Base-by-base conservation (phyloP, 228 moss, liverwort and hornwort genomes). In the Sphagnum fallax region DNA sequence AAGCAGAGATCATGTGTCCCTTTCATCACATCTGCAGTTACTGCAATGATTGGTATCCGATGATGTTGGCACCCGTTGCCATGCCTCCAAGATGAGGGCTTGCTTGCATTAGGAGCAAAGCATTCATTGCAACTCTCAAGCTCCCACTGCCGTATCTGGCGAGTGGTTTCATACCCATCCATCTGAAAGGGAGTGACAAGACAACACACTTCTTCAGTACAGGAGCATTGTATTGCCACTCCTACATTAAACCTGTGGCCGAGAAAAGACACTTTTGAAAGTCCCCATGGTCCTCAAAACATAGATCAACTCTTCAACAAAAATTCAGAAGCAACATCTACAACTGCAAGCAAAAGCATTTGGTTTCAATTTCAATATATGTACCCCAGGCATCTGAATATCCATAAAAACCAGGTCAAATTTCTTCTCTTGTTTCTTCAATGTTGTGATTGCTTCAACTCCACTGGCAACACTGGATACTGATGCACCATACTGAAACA, bases 81-180 rank as follows among this genome's bases (percentile, higher is more conserved):
- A 32, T 3, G 32, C 32, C 32, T 32, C 32, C 32, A 32, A 32
- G 32, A 32, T 32, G 32, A 32, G 2, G 32, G 32, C 32, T 32
- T 32, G 32, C 32, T 32, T 32, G 32, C 32, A 32, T 32, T 16
- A 14, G 47, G 52, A 50, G 55, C 69, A 62, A 18, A 50, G 72
- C 88, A 93, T 57, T 61, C 53, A 49, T 58, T 52, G 77, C 93
- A 96, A 14, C 73, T 88, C 13, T 89, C 83, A 50, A 79, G 64
- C 75, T 96, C 91, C 93, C 88, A 91, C 60, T 76, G 88, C 63
- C 93, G 88, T 72, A 93, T 89, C 66, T 87, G 81, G 53, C 88
- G 76, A 4, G 96, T 96, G 16, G 93, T 91, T 88, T 93, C 89
- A 75, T 78, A 96, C 52, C 96, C 93, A 81, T 93, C 96, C 86